Conservation (phyloP, 2,329 filamentous ascomycete species). For the Didymella sp. region DNA sequence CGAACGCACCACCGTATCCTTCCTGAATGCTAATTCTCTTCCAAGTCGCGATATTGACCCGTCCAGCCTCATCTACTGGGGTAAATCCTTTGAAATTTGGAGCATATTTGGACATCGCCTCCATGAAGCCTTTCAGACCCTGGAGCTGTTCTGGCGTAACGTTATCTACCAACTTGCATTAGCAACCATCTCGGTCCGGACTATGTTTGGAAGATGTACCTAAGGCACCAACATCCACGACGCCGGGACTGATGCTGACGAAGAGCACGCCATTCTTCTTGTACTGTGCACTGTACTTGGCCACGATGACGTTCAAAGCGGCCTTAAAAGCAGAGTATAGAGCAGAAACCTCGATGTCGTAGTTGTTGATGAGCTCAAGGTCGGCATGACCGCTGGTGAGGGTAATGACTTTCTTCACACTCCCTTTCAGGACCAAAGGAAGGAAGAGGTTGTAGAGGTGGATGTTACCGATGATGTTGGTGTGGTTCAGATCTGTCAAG, state of each 20-base stretch:
- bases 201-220: neutral
- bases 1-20: conserved; percentile 59
- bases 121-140: conserved; percentile 39
- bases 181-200: neutral
- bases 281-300: conserved; percentile 57
- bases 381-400: conserved; percentile 60
- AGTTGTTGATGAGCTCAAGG: conserved; percentile 51
- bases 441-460: conserved; percentile 62
- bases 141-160: conserved; percentile 29
- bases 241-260: conserved; percentile 59
- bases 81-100: conserved; percentile 24
- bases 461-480: conserved; percentile 62
- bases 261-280: conserved; percentile 61
- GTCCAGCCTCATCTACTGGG: conserved; percentile 36
- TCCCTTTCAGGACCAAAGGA: conserved; percentile 60
- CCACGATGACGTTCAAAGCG: conserved; percentile 60
- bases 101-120: conserved; percentile 25
- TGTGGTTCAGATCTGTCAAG: conserved; percentile 47
- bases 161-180: conserved; percentile 2
- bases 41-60: conserved; percentile 37
- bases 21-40: conserved; percentile 54
- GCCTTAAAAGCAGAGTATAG: conserved; percentile 61
- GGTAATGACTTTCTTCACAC: conserved; percentile 62
- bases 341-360: conserved; percentile 44
- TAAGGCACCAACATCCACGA: conserved; percentile 55